Base-by-base conservation (phyloP, 116 monocot species). In the Zostera marina region DNA sequence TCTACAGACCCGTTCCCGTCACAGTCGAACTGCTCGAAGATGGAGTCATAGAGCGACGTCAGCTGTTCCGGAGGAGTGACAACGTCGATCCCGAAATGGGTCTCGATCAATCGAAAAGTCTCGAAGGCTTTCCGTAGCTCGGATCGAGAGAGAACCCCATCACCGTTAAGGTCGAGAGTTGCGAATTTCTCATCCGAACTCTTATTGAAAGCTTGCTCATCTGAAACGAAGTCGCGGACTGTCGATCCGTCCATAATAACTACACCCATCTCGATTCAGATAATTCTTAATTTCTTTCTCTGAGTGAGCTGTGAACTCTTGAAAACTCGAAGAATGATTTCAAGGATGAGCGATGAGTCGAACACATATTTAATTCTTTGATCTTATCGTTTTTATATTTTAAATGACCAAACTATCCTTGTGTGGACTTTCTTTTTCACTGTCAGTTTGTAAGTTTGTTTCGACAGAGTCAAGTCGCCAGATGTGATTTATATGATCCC, bases 21-120 rank as follows among this genome's bases (percentile, higher is more conserved):
- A 61, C 41, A 42, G 61, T 87, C 82, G 76, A 82, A 98, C 79
- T 82, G 83, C 48, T 85, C 76, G 70, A 98, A 98, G 57, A 90
- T 83, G 56, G 81, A 74, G 58, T 90, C 86, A 73, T 98, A 98
- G 60, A 98, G 76, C 11, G 67, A 62, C 53, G 78, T 10, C 48
- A 98, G 62, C 74, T 90, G 55, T 1, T 68, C 76, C 40, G 83
- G 78, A 0, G 70, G 76, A 5, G 78, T 68, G 22, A 69, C 73
- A 22, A 60, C 71, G 64, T 90, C 98, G 39, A 63, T 67, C 11
- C 86, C 91, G 64, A 98, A 90, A 70, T 86, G 67, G 53, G 76
- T 49, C 68, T 70, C 78, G 14, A 62, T 5, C 56, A 78, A 52
- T 16, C 73, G 73, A 57, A 78, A 63, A 9, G 62, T 58, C 63